These are phyloP conservation scores for Apiospora marii DNA, from an alignment of 2,329 filamentous ascomycete genomes.

Conservation along the genomic window DNA sequence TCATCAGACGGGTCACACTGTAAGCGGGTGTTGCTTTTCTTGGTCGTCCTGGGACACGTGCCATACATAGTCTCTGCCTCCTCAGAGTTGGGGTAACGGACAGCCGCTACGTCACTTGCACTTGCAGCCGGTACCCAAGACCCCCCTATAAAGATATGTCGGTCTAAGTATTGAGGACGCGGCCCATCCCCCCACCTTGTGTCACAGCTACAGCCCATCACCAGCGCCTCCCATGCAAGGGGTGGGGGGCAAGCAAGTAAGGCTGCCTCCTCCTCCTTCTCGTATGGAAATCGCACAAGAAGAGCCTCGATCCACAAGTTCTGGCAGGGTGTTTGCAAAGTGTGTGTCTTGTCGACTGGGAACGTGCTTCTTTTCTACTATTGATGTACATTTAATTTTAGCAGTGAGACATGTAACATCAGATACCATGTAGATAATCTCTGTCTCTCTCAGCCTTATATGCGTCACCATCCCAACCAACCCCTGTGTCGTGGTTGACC, in stretches of 20 bases:
- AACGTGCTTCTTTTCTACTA: background rate
- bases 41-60: background rate
- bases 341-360: background rate
- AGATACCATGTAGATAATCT: background rate
- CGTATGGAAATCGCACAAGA: background rate
- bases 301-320: background rate
- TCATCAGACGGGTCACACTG: background rate
- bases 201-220: background rate
- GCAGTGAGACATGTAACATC: background rate
- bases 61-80: background rate
- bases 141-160: background rate
- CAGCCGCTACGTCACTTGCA: background rate
- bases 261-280: background rate
- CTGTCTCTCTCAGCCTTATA: background rate
- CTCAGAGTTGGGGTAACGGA: background rate
- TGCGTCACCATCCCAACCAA: background rate
- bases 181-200: background rate
- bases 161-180: background rate
- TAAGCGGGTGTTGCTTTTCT: background rate
- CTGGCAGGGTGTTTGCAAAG: background rate
- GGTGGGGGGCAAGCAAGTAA: background rate
- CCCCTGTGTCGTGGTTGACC: background rate
- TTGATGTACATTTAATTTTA: background rate
- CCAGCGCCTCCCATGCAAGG: slow-evolving; percentile 5
- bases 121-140: background rate